phyloP scores from a whole-genome alignment of 352 stramenopile genomes.

The Phytophthora megakarya region DNA sequence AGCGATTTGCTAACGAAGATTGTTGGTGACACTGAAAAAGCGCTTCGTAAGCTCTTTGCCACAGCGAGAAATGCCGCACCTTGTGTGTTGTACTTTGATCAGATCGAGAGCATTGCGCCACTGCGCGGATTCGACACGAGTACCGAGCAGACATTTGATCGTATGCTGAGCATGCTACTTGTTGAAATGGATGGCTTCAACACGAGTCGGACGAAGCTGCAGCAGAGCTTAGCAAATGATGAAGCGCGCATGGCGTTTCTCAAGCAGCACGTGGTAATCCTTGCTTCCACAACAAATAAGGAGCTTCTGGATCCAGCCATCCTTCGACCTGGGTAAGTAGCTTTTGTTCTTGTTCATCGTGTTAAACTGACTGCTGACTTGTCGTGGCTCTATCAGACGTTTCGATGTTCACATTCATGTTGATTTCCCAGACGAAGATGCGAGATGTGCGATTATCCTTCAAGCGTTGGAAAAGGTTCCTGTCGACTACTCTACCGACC shows the following conservation, averaged over 20 bases:
- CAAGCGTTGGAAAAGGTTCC: conserved; percentile 58
- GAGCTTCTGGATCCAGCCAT: conserved; percentile 85
- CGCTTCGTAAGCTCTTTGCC: conserved; percentile 86
- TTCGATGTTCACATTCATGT: conserved; percentile 85
- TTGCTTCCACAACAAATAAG: conserved; percentile 81
- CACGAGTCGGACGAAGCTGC: conserved; percentile 44
- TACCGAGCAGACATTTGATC: conserved; percentile 93
- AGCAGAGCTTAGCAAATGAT: conserved; percentile 39
- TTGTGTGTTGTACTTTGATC: conserved; percentile 92
- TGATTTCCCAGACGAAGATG: conserved; percentile 59
- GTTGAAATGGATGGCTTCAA: conserved; percentile 92
- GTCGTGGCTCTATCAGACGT: conserved; percentile 45
- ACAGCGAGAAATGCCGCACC: conserved; percentile 85
- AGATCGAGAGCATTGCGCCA: conserved; percentile 91
- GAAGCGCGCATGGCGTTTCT: conserved; percentile 66
- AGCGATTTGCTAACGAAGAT: conserved; percentile 91
- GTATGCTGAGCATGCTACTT: conserved; percentile 90
- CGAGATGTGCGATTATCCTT: conserved; percentile 52
- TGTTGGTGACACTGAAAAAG: conserved; percentile 90
- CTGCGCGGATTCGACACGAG: conserved; percentile 90
- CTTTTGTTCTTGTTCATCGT: background rate
- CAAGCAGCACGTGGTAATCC: conserved; percentile 83
- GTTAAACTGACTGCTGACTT: too few relatives aligned
- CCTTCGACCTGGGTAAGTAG: conserved; percentile 76
- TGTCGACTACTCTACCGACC: conserved; percentile 52